Base-by-base conservation (phyloP, 2,329 filamentous ascomycete species). In the Colletotrichum sp. region DNA sequence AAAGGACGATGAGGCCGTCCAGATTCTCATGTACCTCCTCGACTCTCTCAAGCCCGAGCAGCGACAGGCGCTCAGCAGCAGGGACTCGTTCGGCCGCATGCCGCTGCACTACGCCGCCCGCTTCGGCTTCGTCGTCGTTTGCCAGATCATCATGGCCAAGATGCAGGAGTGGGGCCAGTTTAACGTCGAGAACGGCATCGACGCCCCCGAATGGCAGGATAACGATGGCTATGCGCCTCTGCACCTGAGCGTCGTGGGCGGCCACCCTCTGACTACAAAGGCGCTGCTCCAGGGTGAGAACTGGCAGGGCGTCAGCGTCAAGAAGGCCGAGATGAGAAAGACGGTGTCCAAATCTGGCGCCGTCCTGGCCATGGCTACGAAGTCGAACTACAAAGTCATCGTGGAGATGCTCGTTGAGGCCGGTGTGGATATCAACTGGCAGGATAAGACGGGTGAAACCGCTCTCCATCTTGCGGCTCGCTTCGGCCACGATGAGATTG, bases 91-190 rank as follows among this genome's bases (percentile, higher is more conserved):
- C 76, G 96, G 95, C 4, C 94, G 96, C 6, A 90, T 96, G 16
- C 96, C 96, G 2, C 89, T 99, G 13, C 96, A 99, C 83, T 98
- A 98, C 82, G 96, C 96, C 4, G 96, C 97, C 0, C 96, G 99
- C 83, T 98, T 98, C 82, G 97, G 97, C 4, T 96, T 98, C 80
- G 95, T 97, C 5, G 92, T 95, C n/a, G 93, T 98, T 12, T 98
- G 95, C 81, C 91, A 98, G 82, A 90, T 96, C 28, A 91, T 99
- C 79, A 96, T 98, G 87, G 92, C 93, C 78, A 93, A 94, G 80
- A 96, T 99, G 93, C 95, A 96, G 82, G 90, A 93, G 28, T 99
- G 96, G 96, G 91, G 91, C 18, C 93, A 98, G 80, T 98, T 98
- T 81, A 91, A 98, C 81, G 93, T 96, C 32, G 92, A 93, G 44